These are phyloP conservation scores for Rhizopogon salebrosus DNA, from an alignment of 768 basidiomycete species.

Conservation along the genomic window DNA sequence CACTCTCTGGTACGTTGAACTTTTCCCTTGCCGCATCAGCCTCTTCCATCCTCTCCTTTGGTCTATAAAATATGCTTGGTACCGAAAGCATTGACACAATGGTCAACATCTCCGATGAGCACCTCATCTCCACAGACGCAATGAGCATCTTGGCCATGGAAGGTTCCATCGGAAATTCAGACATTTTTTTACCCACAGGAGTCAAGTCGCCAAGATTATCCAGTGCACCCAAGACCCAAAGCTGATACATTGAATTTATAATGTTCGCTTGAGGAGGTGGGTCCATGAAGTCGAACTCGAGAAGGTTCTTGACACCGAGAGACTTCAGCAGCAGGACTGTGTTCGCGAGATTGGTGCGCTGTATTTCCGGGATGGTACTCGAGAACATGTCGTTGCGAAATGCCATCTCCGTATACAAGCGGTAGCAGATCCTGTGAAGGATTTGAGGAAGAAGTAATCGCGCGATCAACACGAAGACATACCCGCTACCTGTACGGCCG, in stretches of 20 bases:
- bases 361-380: slow-evolving; percentile 97
- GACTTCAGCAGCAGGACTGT: slow-evolving; percentile 94
- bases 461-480: slow-evolving; percentile 21
- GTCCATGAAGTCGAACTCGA: slow-evolving; percentile 99
- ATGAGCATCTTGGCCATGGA: slow-evolving; percentile 99
- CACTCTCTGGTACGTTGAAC: slow-evolving; percentile 97
- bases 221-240: slow-evolving; percentile 97
- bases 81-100: slow-evolving; percentile 99
- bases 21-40: slow-evolving; percentile 96
- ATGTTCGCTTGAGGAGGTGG: slow-evolving; percentile 99
- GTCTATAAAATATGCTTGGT: slow-evolving; percentile 95
- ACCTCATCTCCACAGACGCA: slow-evolving; percentile 80
- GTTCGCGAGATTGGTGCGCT: slow-evolving; percentile 95
- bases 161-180: slow-evolving; percentile 99
- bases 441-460: background rate
- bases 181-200: slow-evolving; percentile 91
- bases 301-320: slow-evolving; percentile 91
- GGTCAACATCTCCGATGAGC: slow-evolving; percentile 94
- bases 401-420: slow-evolving; percentile 95
- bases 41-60: slow-evolving; percentile 96
- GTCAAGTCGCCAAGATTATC: slow-evolving; percentile 98
- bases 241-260: slow-evolving; percentile 98
- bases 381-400: slow-evolving; percentile 93
- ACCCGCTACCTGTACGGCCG: slow-evolving; percentile 95
- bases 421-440: slow-evolving; percentile 78